phyloP scores from a whole-genome alignment of 441 rosid genomes.

The Daphne laureola region DNA sequence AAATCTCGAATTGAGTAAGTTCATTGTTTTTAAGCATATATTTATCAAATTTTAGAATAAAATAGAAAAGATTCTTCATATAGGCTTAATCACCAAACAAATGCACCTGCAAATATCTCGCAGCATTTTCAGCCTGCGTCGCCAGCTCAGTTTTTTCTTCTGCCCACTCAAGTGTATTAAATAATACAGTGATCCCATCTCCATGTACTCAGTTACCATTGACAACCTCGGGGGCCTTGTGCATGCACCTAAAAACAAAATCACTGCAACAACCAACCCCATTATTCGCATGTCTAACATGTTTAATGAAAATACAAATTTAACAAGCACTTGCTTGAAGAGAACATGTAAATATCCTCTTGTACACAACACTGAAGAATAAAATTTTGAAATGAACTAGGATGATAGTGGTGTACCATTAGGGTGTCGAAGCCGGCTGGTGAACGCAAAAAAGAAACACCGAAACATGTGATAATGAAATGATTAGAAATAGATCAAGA shows the following conservation, averaged over 20 bases:
- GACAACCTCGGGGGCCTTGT: constrained; percentile 87
- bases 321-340: neutral
- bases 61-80: no score
- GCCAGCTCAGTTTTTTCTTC: constrained; percentile 86
- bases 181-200: constrained; percentile 85
- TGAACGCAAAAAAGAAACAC: constrained; percentile 20
- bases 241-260: constrained; percentile 97
- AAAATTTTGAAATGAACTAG: neutral
- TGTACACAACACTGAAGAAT: neutral
- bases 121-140: constrained; percentile 82
- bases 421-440: constrained; percentile 96
- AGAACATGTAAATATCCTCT: neutral
- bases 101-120: constrained; percentile 92
- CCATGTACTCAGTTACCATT: constrained; percentile 96
- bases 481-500: constrained; percentile 29
- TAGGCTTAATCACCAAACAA: no score
- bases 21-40: no score
- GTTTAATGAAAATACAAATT: neutral
- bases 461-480: constrained; percentile 17
- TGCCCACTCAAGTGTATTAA: constrained; percentile 88
- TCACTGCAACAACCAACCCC: constrained; percentile 47
- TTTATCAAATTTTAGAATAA: no score
- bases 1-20: no score
- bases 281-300: neutral
- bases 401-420: constrained; percentile 58